A percentile compares a stretch with the other conserved stretches of the same genome.
Evolutionary conservation across 164 flowering plant genomes (phyloP).

Genomic region (Magnolia kwangsiensis): DNA sequence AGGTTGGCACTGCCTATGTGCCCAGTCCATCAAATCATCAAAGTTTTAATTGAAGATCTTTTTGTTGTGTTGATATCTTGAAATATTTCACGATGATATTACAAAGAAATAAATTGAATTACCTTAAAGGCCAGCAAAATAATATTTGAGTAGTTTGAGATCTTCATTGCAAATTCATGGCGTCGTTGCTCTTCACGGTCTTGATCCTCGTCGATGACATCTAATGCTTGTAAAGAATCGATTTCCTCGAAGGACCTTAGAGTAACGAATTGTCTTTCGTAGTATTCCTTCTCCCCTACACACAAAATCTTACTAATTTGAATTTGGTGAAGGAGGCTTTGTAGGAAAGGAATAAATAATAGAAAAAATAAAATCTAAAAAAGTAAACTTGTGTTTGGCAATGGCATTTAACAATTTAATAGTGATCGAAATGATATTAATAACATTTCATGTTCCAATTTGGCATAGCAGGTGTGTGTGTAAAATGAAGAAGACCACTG

Average conservation of each 20-base stretch:
- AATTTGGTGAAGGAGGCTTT: neutral
- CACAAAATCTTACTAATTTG: neutral
- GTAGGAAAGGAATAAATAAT: no score
- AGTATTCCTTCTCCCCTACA: constrained; percentile 71
- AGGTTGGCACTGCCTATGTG: no score
- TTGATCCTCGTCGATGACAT: constrained; percentile 28
- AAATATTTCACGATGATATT: neutral
- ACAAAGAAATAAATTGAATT: neutral
- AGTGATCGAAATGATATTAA: neutral
- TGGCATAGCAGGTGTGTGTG: no score
- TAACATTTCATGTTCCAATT: neutral
- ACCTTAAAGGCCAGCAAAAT: constrained; percentile 60
- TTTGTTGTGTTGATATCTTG: neutral
- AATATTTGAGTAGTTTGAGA: constrained; percentile 59
- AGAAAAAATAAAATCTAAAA: neutral
- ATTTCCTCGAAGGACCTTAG: constrained; percentile 65
- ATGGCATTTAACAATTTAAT: neutral
- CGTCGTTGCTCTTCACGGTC: constrained; percentile 35
- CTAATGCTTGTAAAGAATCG: constrained; percentile 29
- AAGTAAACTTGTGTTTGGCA: neutral
- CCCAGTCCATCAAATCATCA: no score
- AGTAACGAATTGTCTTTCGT: constrained; percentile 59
- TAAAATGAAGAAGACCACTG: no score
- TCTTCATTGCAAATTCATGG: constrained; percentile 64
- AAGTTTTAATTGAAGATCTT: no score